Evolutionary conservation across 2,329 filamentous ascomycete genomes (phyloP).

Genomic region (Microdochium paspali): DNA sequence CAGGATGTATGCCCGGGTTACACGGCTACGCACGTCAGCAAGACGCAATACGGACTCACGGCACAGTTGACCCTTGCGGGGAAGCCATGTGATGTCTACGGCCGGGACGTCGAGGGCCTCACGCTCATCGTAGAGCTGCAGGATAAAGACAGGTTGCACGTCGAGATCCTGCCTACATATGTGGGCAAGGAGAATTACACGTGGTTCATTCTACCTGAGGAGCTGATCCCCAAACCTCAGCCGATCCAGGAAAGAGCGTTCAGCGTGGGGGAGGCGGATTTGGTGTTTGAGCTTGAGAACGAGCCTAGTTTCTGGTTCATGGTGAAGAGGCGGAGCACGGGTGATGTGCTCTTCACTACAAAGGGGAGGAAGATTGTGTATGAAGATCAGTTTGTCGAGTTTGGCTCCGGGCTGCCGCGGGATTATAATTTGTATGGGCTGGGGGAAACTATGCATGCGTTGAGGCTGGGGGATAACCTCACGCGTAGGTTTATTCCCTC

Average conservation of each 20-base stretch:
- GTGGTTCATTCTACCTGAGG: slow-evolving; percentile 58
- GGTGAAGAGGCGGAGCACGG: slow-evolving; percentile 46
- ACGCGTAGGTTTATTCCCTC: slow-evolving; percentile 36
- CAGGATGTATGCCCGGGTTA: slow-evolving; percentile 63
- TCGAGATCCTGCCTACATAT: slow-evolving; percentile 60
- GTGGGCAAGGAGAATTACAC: slow-evolving; percentile 52
- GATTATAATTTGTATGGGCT: slow-evolving; percentile 70
- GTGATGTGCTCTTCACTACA: slow-evolving; percentile 61
- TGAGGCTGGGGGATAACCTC: slow-evolving; percentile 64
- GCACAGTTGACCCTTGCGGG: slow-evolving; percentile 65
- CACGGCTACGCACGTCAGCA: slow-evolving; percentile 48
- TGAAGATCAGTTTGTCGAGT: slow-evolving; percentile 71
- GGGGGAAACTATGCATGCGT: slow-evolving; percentile 62
- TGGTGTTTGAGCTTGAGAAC: slow-evolving; percentile 44
- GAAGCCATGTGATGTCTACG: slow-evolving; percentile 65
- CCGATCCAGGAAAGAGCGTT: slow-evolving; percentile 14
- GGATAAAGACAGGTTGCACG: slow-evolving; percentile 52
- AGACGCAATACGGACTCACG: slow-evolving; percentile 45
- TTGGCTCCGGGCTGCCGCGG: slow-evolving; percentile 54
- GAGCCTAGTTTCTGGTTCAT: slow-evolving; percentile 58
- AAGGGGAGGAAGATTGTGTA: slow-evolving; percentile 56
- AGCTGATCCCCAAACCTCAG: slow-evolving; percentile 48
- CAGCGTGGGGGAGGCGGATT: slow-evolving; percentile 38
- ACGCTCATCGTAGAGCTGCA: slow-evolving; percentile 61
- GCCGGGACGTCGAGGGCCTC: slow-evolving; percentile 60